These are phyloP conservation scores for Camellia oleifera DNA, from an alignment of 179 eudicot genomes.

Conservation along the genomic window DNA sequence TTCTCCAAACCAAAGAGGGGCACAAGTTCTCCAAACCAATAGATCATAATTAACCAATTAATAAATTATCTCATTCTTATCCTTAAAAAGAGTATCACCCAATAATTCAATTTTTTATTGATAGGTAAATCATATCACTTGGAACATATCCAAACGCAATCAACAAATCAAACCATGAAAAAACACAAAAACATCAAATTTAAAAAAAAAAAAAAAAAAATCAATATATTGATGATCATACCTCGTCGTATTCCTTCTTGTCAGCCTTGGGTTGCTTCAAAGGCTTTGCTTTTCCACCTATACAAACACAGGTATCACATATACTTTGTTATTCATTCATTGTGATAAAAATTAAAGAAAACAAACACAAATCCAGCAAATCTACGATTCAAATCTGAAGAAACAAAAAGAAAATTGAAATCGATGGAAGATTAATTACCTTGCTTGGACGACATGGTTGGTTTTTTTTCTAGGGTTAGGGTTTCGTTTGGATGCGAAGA, in stretches of 20 bases:
- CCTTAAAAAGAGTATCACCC: background rate
- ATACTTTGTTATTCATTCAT: background rate
- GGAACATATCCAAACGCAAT: background rate
- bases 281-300: constrained; percentile 95
- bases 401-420: background rate
- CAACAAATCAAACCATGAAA: background rate
- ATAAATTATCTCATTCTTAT: no score
- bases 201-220: background rate
- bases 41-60: background rate
- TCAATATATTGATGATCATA: constrained; percentile 10
- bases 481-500: constrained; percentile 23
- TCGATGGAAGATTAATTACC: constrained; percentile 27
- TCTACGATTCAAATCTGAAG: background rate
- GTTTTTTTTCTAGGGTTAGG: constrained; percentile 45
- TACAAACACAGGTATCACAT: background rate
- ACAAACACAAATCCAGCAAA: background rate
- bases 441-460: constrained; percentile 62
- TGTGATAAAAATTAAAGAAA: no score
- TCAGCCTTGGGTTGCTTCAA: constrained; percentile 89
- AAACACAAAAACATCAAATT: background rate
- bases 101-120: background rate
- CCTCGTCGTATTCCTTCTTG: constrained; percentile 82
- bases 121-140: background rate
- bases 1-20: no score
- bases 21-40: background rate